phyloP scores from a whole-genome alignment of 2,329 filamentous ascomycete species.

The Xylaria sp. region DNA sequence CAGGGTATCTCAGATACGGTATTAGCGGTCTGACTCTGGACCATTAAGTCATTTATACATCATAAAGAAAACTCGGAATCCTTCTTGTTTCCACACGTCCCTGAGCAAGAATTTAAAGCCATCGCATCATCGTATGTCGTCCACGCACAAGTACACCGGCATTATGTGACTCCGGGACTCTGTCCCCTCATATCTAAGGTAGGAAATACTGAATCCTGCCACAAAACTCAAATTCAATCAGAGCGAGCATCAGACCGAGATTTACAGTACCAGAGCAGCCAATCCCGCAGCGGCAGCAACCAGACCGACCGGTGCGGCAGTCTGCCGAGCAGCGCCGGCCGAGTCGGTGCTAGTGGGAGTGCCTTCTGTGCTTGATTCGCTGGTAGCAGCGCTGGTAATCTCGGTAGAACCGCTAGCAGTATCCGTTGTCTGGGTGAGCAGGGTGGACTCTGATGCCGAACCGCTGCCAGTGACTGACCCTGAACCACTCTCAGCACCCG shows the following conservation, averaged over 20 bases:
- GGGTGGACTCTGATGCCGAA: conserved; percentile 38
- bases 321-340: conserved; percentile 40
- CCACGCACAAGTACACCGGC: conserved; percentile 41
- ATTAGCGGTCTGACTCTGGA: conserved; percentile 44
- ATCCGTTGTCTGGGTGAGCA: conserved; percentile 40
- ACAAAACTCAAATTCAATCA: conserved; percentile 34
- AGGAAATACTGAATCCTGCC: conserved; percentile 40
- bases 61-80: conserved; percentile 44
- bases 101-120: conserved; percentile 39
- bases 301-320: conserved; percentile 47
- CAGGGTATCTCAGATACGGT: conserved; percentile 49
- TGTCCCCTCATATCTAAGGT: conserved; percentile 40
- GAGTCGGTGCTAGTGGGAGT: conserved; percentile 23
- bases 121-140: conserved; percentile 37
- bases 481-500: conserved; percentile 19
- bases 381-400: conserved; percentile 33
- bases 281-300: conserved; percentile 48
- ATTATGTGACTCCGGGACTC: conserved; percentile 43
- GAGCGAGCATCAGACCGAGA: neutral
- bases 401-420: conserved; percentile 41
- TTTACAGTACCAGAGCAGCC: conserved; percentile 47
- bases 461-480: conserved; percentile 35
- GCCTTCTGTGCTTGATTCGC: conserved; percentile 25
- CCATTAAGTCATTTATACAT: conserved; percentile 49
- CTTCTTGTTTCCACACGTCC: conserved; percentile 42